These are phyloP conservation scores for Gyrodon lividus DNA, from an alignment of 768 basidiomycete genomes.

Conservation along the genomic window DNA sequence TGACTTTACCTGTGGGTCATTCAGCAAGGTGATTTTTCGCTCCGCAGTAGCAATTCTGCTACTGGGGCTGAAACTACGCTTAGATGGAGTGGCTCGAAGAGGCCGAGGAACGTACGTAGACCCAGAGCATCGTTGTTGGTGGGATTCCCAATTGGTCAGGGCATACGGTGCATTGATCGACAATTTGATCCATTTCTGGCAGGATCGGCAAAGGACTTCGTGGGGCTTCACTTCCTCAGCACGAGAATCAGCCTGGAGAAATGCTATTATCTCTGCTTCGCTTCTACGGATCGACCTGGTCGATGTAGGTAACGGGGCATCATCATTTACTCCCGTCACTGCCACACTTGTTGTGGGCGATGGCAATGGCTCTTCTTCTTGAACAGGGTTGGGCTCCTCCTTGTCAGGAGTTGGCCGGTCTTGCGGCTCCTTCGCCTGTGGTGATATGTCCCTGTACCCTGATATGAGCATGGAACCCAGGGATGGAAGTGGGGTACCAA, in stretches of 20 bases:
- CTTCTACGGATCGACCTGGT: constrained; percentile 19
- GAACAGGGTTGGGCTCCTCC: constrained; percentile 9
- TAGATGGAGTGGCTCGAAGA: constrained; percentile 16
- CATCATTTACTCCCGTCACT: neutral
- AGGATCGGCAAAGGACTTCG: constrained; percentile 57
- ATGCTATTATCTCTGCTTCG: constrained; percentile 47
- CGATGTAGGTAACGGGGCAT: constrained; percentile 4
- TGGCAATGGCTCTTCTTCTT: constrained; percentile 16
- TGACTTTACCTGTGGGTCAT: constrained; percentile 58
- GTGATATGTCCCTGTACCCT: neutral
- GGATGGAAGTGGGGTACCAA: constrained; percentile 26
- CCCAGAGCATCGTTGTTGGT: constrained; percentile 47
- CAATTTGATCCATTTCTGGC: constrained; percentile 63
- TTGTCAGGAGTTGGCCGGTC: constrained; percentile 10
- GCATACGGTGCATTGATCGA: constrained; percentile 40
- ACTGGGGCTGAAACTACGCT: constrained; percentile 42
- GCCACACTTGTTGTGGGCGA: constrained; percentile 8
- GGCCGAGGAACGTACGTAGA: constrained; percentile 34
- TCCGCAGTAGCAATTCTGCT: constrained; percentile 61
- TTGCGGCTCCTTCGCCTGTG: neutral
- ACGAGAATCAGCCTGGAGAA: constrained; percentile 53
- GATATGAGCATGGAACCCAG: constrained; percentile 5
- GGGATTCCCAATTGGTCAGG: constrained; percentile 52
- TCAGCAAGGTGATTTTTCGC: constrained; percentile 59
- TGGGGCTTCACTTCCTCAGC: constrained; percentile 49